Base-by-base conservation (phyloP, 2,329 filamentous ascomycete species). In the Aspergillus ibericus region DNA sequence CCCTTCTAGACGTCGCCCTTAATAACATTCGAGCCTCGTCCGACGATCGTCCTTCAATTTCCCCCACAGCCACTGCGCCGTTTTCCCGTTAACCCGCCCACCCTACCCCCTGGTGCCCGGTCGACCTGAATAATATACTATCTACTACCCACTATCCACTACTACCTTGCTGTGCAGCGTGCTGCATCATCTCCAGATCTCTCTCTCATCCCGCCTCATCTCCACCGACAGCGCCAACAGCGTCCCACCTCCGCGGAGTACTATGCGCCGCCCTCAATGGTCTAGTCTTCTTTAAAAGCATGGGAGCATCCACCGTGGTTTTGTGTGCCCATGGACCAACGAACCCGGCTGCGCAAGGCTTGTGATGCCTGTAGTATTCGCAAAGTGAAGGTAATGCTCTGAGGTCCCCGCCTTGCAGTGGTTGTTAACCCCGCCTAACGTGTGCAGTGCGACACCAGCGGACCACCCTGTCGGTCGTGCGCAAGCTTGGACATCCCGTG, bases 401-500 rank as follows among this genome's bases (percentile, higher is more conserved):
- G n/a, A 25, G 42, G 38, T 63, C 63, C 22, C 65, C 54, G 34
- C 52, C 20, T n/a, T 42, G 46, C 52, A 44, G 46, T 49, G 32
- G 44, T 38, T 25, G 53, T 52, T 64, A 40, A 64, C 44, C 49
- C 59, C 53, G 51, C 49, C 46, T 51, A 20, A 16, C 57, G 50
- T 35, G 32, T 47, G 53, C 61, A 88, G 83, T 89, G 87, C 74
- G 86, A 88, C 69, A 84, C 87, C 66, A 80, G 80, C 40, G 85
- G 85, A n/a, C 85, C 85, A 27, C 86, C 87, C 48, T 89, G 87
- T 75, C 79, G 83, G 69, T 86, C 86, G 48, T 89, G 87, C 72
- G 80, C 83, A 42, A 82, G 83, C 53, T 78, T 89, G 63, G 85
- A 88, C 61, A 88, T 89, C 50, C 85, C 85, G 25, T 89, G 87